A percentile compares a stretch with the other conserved stretches of the same genome.
These are phyloP conservation scores for Clonostachys solani DNA, from an alignment of 2,329 filamentous ascomycete genomes.

Conservation along the genomic window DNA sequence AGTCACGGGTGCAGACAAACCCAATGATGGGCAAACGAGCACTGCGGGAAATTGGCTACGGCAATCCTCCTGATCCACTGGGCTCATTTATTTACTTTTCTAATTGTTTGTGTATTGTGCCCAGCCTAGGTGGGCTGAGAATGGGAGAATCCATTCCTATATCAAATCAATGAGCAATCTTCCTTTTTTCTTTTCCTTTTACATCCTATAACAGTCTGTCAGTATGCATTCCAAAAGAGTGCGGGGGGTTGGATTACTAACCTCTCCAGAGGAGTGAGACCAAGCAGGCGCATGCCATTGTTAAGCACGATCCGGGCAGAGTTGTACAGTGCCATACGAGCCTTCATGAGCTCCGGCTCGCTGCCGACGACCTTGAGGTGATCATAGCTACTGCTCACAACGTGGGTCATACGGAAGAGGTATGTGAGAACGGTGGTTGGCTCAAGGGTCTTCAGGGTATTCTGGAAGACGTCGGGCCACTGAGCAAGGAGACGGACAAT, in stretches of 20 bases:
- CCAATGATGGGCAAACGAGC: too few relatives aligned
- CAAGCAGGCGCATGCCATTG: conserved; percentile 81
- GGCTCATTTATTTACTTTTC: neutral
- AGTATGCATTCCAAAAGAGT: neutral
- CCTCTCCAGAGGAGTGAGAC: conserved; percentile 69
- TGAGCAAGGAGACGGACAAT: conserved; percentile 73
- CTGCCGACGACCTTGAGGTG: conserved; percentile 78
- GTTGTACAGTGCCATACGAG: conserved; percentile 73
- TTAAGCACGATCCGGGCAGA: conserved; percentile 69
- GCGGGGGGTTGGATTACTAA: conserved; percentile 9
- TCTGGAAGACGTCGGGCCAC: conserved; percentile 81
- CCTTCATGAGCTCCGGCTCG: conserved; percentile 63
- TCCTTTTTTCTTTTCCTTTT: too few relatives aligned
- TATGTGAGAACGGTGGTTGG: conserved; percentile 54
- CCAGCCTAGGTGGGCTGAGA: neutral
- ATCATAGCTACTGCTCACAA: conserved; percentile 76
- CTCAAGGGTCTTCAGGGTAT: conserved; percentile 81
- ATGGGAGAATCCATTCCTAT: neutral
- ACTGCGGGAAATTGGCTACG: too few relatives aligned
- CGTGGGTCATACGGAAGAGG: conserved; percentile 83
- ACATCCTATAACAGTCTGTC: neutral
- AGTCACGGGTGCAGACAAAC: too few relatives aligned
- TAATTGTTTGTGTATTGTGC: neutral
- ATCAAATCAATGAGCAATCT: neutral
- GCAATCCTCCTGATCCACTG: neutral